A percentile compares a stretch with the other conserved stretches of the same genome.
These are phyloP conservation scores for Diplocarpon mali DNA, from an alignment of 2,329 filamentous ascomycete species.

Conservation along the genomic window DNA sequence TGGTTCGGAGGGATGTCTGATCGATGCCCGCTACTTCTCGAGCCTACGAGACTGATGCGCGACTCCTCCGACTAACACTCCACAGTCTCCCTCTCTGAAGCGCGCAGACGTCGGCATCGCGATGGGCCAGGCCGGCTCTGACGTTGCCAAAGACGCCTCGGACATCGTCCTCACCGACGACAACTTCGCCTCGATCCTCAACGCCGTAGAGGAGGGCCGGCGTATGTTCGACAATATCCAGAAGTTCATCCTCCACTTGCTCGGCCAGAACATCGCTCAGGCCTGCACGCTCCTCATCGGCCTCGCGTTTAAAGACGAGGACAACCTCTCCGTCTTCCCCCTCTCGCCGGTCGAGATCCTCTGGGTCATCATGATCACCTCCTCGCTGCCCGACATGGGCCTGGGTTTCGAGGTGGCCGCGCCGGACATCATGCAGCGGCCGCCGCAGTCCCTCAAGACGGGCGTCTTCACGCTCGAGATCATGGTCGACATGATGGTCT, in stretches of 20 bases:
- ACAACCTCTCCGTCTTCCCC: conserved; percentile 70
- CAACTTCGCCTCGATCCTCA: conserved; percentile 58
- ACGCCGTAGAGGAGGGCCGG: conserved; percentile 60
- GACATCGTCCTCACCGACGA: conserved; percentile 60
- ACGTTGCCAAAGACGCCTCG: conserved; percentile 49
- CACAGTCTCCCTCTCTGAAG: conserved; percentile 39
- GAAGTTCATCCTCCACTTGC: conserved; percentile 53
- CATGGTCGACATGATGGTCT: conserved; percentile 68
- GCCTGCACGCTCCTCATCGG: conserved; percentile 73
- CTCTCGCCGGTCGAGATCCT: conserved; percentile 78
- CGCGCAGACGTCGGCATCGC: conserved; percentile 59
- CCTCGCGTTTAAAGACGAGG: conserved; percentile 65
- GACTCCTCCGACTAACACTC: too few species aligned
- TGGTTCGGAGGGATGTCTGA: too few species aligned
- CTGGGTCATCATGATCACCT: conserved; percentile 93
- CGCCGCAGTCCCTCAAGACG: conserved; percentile 56
- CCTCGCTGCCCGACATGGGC: conserved; percentile 77
- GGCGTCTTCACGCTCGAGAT: conserved; percentile 73
- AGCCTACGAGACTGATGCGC: too few species aligned
- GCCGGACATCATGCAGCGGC: conserved; percentile 65
- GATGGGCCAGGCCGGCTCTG: conserved; percentile 48
- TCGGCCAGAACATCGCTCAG: conserved; percentile 70
- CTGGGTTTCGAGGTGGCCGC: conserved; percentile 70
- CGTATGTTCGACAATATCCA: conserved; percentile 71
- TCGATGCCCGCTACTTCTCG: too few species aligned